Percentiles rank a stretch among this genome's conserved stretches.
These are phyloP conservation scores for Penicillium sp. DNA, from an alignment of 2,329 filamentous ascomycete genomes.

Conservation along the genomic window DNA sequence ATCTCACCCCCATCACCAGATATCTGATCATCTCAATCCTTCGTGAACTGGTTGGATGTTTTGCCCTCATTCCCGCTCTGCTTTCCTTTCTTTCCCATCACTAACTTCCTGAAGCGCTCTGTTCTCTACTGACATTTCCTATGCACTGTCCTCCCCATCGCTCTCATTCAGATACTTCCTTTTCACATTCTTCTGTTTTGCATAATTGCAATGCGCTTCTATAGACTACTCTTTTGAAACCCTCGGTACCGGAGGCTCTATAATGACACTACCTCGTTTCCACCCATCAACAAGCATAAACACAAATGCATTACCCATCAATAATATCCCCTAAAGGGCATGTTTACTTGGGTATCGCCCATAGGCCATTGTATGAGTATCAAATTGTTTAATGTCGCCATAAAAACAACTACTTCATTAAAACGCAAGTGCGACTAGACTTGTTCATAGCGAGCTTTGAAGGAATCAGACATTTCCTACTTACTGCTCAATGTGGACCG, in stretches of 20 bases:
- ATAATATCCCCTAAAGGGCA: no score
- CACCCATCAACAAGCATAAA: no score
- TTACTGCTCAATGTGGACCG: background rate
- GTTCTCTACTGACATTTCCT: constrained; percentile 10
- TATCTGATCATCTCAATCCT: no score
- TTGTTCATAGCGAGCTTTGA: no score
- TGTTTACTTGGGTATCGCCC: background rate
- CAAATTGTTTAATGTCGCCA: constrained; percentile 2
- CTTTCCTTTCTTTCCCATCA: constrained; percentile 1
- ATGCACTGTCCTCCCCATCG: constrained; percentile 1
- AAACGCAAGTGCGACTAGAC: no score
- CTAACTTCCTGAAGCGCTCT: constrained; percentile 1
- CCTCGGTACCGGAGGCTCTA: constrained; percentile 1
- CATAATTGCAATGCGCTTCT: no score
- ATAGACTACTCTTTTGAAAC: constrained; percentile 11
- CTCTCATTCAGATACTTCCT: background rate
- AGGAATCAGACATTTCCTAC: no score
- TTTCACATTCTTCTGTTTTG: constrained; percentile 6
- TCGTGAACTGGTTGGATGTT: background rate
- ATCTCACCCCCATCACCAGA: background rate
- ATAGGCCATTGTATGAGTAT: background rate
- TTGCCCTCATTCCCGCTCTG: background rate
- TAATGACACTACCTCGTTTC: constrained; percentile 2
- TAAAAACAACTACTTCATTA: background rate
- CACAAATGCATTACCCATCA: no score